Conservation (phyloP, 352 stramenopile genomes). For the Globisporangium radiosum region DNA sequence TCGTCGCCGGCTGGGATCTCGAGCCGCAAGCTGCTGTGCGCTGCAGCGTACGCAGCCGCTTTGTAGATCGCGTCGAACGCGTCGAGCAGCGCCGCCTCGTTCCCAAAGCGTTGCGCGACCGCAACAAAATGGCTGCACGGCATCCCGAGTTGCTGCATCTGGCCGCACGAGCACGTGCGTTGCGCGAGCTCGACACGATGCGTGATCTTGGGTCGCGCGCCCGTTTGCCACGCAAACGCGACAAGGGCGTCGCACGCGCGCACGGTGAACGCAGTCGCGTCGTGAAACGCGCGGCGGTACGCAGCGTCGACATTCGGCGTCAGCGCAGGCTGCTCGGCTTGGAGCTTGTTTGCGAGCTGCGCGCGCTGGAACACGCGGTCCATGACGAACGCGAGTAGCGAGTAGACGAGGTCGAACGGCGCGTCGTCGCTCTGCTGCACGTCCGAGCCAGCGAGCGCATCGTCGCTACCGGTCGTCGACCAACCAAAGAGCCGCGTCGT, state of each 20-base stretch:
- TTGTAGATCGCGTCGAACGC: constrained; percentile 76
- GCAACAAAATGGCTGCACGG: constrained; percentile 75
- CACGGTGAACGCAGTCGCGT: constrained; percentile 54
- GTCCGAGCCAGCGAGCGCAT: constrained; percentile 51
- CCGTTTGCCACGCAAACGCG: constrained; percentile 70
- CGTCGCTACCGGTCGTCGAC: constrained; percentile 51
- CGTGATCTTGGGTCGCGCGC: constrained; percentile 63
- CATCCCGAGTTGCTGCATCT: constrained; percentile 68
- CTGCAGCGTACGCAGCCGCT: constrained; percentile 46
- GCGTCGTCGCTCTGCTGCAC: constrained; percentile 61
- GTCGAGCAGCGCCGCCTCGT: constrained; percentile 52
- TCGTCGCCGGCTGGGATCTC: constrained; percentile 71
- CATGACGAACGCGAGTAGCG: constrained; percentile 75
- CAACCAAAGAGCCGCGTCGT: constrained; percentile 64
- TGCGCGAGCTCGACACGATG: constrained; percentile 65
- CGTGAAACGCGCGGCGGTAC: constrained; percentile 57
- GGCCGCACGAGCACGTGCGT: constrained; percentile 62
- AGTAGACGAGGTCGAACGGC: constrained; percentile 77
- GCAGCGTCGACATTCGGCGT: constrained; percentile 53
- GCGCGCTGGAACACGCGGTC: constrained; percentile 69
- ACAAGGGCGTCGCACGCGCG: constrained; percentile 69
- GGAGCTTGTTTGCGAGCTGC: constrained; percentile 50
- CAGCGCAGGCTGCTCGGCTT: constrained; percentile 34
- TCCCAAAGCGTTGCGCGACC: constrained; percentile 58
- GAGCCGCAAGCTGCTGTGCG: constrained; percentile 58